A percentile compares a stretch with the other conserved stretches of the same genome.
Evolutionary conservation across 1,284 basidiomycete genomes (phyloP).

Genomic region (Trametes polyzona): DNA sequence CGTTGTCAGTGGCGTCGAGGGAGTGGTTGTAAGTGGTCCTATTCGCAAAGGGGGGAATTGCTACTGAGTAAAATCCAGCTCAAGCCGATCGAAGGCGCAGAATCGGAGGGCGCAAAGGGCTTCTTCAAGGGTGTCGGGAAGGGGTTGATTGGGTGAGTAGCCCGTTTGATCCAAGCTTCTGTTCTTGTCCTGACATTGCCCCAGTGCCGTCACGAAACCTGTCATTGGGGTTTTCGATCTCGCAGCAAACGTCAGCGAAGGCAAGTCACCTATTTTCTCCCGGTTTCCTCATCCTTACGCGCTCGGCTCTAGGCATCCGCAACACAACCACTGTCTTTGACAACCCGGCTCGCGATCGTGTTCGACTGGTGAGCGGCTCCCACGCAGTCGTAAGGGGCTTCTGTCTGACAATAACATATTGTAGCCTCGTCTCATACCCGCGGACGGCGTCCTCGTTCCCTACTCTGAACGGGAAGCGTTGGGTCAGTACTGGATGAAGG

Average conservation of each 20-base stretch:
- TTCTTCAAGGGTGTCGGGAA: conserved; percentile 99
- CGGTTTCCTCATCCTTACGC: not conserved
- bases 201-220: conserved; percentile 92
- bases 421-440: conserved; percentile 86
- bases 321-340: conserved; percentile 99
- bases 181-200: conserved; percentile 12
- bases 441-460: conserved; percentile 84
- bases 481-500: conserved; percentile 97
- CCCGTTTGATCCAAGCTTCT: not conserved
- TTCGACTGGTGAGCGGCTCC: conserved; percentile 65
- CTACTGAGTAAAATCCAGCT: conserved; percentile 42
- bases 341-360: conserved; percentile 87
- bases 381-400: not conserved
- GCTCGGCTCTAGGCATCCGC: conserved; percentile 68
- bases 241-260: conserved; percentile 95
- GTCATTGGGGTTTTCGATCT: conserved; percentile 97
- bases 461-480: conserved; percentile 90
- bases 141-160: conserved; percentile 86
- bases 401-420: conserved; percentile 7
- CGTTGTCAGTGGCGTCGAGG: conserved; percentile 95
- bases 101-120: conserved; percentile 90
- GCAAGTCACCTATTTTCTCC: conserved; percentile 39
- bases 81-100: conserved; percentile 97
- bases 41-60: not conserved
- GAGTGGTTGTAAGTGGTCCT: conserved; percentile 76